Base-by-base conservation (phyloP, 768 basidiomycete species). In the Kwoniella pini region DNA sequence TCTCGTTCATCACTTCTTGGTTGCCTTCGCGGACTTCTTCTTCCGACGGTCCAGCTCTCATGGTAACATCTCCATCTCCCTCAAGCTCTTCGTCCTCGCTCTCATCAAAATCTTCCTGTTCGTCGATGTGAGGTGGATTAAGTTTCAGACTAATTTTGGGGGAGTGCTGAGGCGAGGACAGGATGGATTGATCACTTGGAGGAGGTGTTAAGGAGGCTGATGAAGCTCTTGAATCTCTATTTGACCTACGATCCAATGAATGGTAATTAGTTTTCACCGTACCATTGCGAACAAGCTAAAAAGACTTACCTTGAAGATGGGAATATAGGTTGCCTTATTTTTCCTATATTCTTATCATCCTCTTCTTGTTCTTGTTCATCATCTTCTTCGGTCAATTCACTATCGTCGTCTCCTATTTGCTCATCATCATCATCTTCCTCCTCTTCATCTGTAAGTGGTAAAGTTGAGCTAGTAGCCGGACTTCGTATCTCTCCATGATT, bases 381-480 rank as follows among this genome's bases (percentile, higher is more conserved):
- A 7, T 36, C 31, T 4, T 36, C 51, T 4, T 52, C 51, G 30
- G 10, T 31, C 7, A 15, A 11, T 9, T 33, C 30, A n/a, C 17
- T 31, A 21, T 52, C 57, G 26, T 58, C 56, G 24, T 70, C 73
- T 13, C 69, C 76, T 22, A 9, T 38, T 26, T 5, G 38, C 17
- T 21, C 19, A 43, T 19, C 42, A 27, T 30, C 22, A 10, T 45
- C 19, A 22, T 59, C 57, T 15, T 49, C 48, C 48, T 59, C 26
- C n/a, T 49, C 48, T 68, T 69, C 77, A 52, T 57, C 56, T 21
- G 59, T 61, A 21, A 61, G 22, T 3, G 59, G 59, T 15, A 61
- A 17, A 3, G 59, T 61, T 9, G 59, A 61, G 24, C 52, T 54
- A 4, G 57, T 59, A 40, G 57, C 57, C 22, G 57, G 57, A 22